phyloP scores from a whole-genome alignment of 2,329 filamentous ascomycete species.

The Claviceps arundinis region DNA sequence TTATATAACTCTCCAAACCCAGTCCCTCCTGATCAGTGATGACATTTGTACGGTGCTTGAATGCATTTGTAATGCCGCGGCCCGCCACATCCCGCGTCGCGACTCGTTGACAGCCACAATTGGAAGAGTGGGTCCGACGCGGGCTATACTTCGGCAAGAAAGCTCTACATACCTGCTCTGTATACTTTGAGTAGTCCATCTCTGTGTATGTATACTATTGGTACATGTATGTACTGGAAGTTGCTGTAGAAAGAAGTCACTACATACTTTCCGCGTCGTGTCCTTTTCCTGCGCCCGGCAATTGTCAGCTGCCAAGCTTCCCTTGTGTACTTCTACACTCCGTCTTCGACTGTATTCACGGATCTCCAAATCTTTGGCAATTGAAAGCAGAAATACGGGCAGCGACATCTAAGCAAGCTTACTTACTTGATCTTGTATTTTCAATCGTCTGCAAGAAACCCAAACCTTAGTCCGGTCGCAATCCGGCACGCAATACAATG shows the following conservation, averaged over 20 bases:
- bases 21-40: too few relatives aligned
- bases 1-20: too few relatives aligned
- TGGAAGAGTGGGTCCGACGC: too few relatives aligned
- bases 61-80: too few relatives aligned
- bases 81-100: too few relatives aligned
- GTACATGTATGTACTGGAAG: neutral
- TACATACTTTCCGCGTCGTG: conserved; percentile 6
- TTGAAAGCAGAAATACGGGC: neutral
- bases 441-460: neutral
- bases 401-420: neutral
- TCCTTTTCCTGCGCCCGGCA: conserved; percentile 4
- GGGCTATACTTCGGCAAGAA: too few relatives aligned
- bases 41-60: too few relatives aligned
- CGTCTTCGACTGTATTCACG: neutral
- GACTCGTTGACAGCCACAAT: too few relatives aligned
- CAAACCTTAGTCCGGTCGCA: neutral
- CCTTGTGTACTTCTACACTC: neutral
- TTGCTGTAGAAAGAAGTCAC: too few relatives aligned
- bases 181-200: too few relatives aligned
- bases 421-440: neutral
- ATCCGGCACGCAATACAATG: conserved; percentile 21
- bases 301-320: conserved; percentile 1
- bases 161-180: too few relatives aligned
- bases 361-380: neutral
- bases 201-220: neutral